Evolutionary conservation across 1,284 basidiomycete genomes (phyloP).

Genomic region (Lignosus rhinocerotis): DNA sequence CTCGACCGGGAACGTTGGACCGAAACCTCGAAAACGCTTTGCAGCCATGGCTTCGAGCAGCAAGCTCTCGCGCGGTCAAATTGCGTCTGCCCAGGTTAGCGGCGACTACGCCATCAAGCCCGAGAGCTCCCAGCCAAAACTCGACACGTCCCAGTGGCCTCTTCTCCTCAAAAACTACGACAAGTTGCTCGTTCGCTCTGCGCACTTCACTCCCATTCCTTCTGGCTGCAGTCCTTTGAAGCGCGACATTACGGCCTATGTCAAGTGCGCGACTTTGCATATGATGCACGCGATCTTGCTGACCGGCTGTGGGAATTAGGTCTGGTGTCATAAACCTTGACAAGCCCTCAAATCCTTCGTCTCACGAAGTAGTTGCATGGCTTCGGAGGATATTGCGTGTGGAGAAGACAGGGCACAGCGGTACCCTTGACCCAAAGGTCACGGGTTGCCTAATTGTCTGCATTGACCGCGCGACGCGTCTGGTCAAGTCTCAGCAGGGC

Average conservation of each 20-base stretch:
- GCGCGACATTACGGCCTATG: constrained; percentile 87
- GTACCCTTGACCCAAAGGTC: constrained; percentile 98
- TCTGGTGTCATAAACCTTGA: constrained; percentile 99
- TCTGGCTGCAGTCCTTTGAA: constrained; percentile 89
- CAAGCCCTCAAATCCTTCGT: constrained; percentile 99
- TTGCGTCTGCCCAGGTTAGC: constrained; percentile 68
- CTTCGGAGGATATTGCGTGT: constrained; percentile 92
- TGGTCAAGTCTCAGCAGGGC: constrained; percentile 99
- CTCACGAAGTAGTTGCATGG: constrained; percentile 99
- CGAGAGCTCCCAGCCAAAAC: constrained; percentile 69
- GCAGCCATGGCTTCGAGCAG: constrained; percentile 47
- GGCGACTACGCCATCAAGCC: constrained; percentile 87
- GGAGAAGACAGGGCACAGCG: constrained; percentile 98
- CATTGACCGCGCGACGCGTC: constrained; percentile 97
- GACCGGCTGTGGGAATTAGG: constrained; percentile 40
- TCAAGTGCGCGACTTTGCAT: constrained; percentile 61
- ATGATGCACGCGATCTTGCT: not conserved
- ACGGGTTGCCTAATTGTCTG: constrained; percentile 99
- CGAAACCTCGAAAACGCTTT: constrained; percentile 19
- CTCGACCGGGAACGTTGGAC: constrained; percentile 4
- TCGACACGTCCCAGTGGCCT: constrained; percentile 98
- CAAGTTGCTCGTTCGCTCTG: constrained; percentile 91
- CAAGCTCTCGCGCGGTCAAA: constrained; percentile 59
- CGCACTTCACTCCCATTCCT: constrained; percentile 98
- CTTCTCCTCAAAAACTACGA: constrained; percentile 99